Base-by-base conservation (phyloP, 148 eudicot genomes). In the Silene conica region DNA sequence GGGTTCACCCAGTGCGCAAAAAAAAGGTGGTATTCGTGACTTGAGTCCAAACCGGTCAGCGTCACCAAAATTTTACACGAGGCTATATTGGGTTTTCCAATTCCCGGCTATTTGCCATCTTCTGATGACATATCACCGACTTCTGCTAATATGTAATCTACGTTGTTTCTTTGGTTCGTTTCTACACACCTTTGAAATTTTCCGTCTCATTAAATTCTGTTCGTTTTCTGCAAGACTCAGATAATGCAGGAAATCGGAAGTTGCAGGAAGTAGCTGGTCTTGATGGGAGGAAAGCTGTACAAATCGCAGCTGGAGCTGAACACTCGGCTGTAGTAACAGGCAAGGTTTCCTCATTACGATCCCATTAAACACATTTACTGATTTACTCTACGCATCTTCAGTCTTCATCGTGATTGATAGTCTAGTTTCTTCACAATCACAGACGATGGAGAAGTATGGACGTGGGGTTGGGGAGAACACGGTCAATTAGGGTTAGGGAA, bases 391-490 rank as follows among this genome's bases (percentile, higher is more conserved):
- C 26, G 1, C 22, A 62, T 48, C 16, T 25, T 21, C 26, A 0
- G 25, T 20, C 16, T 19, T 16, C 52, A 54, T 20, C 58, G 11
- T 54, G 20, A 72, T 19, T 66, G 28, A 74, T 9, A 41, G 22
- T 14, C 23, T 21, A 8, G 5, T 73, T 6, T 45, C 56, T 41
- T 79, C 41, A 26, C 78, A 41, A 64, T 7, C 7, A 68, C 88
- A 95, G 97, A 86, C 13, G 67, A 78, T 71, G 97, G 89, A 78
- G 79, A 78, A 59, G 62, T 92, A 48, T 85, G 80, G 87, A 90
- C 91, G 74, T 95, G 97, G 97, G 98, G 98, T 74, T 95, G 98
- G 98, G 98, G 97, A 12, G 98, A 95, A 76, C 98, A 95, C 19
- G 98, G 98, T 67, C 98, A 95, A 79, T 92, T 95, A 76, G 98